A percentile compares a stretch with the other conserved stretches of the same genome.
These are phyloP conservation scores for Eimeria sp. DNA, from an alignment of 169 alveolate species.

Conservation along the genomic window DNA sequence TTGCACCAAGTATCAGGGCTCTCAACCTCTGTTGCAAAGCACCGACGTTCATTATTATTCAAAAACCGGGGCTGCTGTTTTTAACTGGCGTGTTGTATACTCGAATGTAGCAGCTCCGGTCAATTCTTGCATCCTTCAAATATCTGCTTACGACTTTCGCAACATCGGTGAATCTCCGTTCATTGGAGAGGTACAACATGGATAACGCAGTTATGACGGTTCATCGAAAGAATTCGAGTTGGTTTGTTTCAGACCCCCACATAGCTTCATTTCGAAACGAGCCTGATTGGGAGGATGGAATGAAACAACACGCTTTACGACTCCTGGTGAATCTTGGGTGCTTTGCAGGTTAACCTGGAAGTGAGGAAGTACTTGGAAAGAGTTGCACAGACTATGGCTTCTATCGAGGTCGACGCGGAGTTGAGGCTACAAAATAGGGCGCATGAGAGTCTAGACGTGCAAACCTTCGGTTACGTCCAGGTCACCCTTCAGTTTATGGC, in stretches of 20 bases:
- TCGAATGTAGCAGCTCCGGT: slow-evolving; percentile 93
- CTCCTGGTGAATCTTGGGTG: neutral
- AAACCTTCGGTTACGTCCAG: slow-evolving; percentile 92
- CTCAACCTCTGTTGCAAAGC: slow-evolving; percentile 88
- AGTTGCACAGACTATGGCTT: slow-evolving; percentile 90
- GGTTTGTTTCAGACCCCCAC: neutral
- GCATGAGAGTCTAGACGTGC: slow-evolving; percentile 46
- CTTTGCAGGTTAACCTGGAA: slow-evolving; percentile 87
- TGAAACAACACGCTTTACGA: neutral
- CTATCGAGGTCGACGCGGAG: slow-evolving; percentile 92
- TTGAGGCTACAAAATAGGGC: slow-evolving; percentile 89
- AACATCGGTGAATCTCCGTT: slow-evolving; percentile 92
- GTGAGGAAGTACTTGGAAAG: slow-evolving; percentile 90
- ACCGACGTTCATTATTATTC: slow-evolving; percentile 96
- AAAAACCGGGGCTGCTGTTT: slow-evolving; percentile 92
- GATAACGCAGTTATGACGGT: neutral
- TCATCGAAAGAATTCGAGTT: neutral
- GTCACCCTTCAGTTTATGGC: slow-evolving; percentile 94
- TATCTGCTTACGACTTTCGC: slow-evolving; percentile 92
- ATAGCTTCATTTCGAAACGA: neutral
- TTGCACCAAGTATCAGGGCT: slow-evolving; percentile 90
- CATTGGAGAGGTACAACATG: slow-evolving; percentile 91
- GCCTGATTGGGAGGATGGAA: neutral
- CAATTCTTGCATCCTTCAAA: slow-evolving; percentile 94
- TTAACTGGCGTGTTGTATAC: slow-evolving; percentile 96